Evolutionary conservation across 2,329 filamentous ascomycete genomes (phyloP), one percentile per base, ranked within the genome.

Genomic region (Aspergillus sergii): DNA sequence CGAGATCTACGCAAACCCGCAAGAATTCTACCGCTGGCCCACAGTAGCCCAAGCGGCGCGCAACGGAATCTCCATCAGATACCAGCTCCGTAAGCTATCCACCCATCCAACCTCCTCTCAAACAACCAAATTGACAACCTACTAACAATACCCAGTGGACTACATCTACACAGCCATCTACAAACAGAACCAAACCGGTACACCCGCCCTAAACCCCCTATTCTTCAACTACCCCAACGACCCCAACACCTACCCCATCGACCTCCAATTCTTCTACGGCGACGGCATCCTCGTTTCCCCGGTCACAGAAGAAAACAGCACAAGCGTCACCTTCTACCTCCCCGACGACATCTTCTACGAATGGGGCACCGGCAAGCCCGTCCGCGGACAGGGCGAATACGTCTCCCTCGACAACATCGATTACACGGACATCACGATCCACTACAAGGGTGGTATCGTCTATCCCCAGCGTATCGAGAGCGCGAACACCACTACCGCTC

Each of bases 311-410:
- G 58, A 59, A 21, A 59, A 59, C 58, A 53, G 46, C 58, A 59
- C 58, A 1, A 53, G 46, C 46, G n/a, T 59, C 21, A 43, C 23
- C 10, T 59, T 30, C 58, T 59, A 59, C 46, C 58, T 59, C 14
- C 58, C 58, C 3, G 46, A 59, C 46, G 58, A 59, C 58, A 59
- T 59, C 46, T 59, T 59, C 58, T 59, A 59, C 19, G 58, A 59
- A 53, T 59, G 46, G 45, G 46, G 58, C 32, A 59, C 58, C 4
- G 58, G 58, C 16, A 41, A 28, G 19, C 58, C 58, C 9, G 58
- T 59, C 30, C 58, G 58, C 46, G 58, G 58, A 2, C 26, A 39
- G 4, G 58, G 58, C 46, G 58, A 50, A 9, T 59, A 59, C 58
- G 46, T 59, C 46, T 41, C 46, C 39, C 39, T 41, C 23, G 45